Evolutionary conservation across 2,329 filamentous ascomycete species (phyloP), one percentile per base, ranked within the genome.

Genomic region (Cladosporium sp.): DNA sequence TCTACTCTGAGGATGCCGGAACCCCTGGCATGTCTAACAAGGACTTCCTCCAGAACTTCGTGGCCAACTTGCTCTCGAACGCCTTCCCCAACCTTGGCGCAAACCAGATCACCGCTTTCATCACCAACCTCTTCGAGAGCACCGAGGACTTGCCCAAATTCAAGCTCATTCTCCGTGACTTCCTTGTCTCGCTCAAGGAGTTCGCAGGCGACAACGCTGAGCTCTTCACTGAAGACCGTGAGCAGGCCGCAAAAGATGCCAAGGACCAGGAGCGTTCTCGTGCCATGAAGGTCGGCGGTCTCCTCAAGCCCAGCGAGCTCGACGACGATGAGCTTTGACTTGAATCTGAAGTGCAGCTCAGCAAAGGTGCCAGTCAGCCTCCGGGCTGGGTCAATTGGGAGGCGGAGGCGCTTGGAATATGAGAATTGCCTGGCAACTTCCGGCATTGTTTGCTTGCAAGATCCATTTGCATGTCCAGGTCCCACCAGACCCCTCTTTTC

Each of bases 231-330:
- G 92, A 96, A 60, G 94, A 99, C 75, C 92, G 96, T 74, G 94
- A 99, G 75, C 89, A 95, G 74, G 91, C 92, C 64, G 88, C 93
- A 61, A 86, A 86, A 64, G 90, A 93, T 67, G 90, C 89, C 49
- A 91, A 92, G 74, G 87, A 88, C 51, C 89, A 91, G 20, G 95
- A 99, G 73, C 87, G 92, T 69, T 91, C 97, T 76, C 88, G 93
- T 66, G 87, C 90, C 63, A 90, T 93, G 78, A 97, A 96, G 82
- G 91, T 99, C 58, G 92, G 94, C 66, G 94, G 95, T 70, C 82
- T 99, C 62, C 81, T 99, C 70, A 97, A 99, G 81, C 95, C 94
- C 51, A 94, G 92, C n/a, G 94, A 99, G 74, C 84, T 99, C 72
- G 93, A 92, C 54, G 86, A 88, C 61, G 77, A 82, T 70, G 89